phyloP scores from a whole-genome alignment of 192 early-diverging fungal genomes.

The Umbelopsis sp. region DNA sequence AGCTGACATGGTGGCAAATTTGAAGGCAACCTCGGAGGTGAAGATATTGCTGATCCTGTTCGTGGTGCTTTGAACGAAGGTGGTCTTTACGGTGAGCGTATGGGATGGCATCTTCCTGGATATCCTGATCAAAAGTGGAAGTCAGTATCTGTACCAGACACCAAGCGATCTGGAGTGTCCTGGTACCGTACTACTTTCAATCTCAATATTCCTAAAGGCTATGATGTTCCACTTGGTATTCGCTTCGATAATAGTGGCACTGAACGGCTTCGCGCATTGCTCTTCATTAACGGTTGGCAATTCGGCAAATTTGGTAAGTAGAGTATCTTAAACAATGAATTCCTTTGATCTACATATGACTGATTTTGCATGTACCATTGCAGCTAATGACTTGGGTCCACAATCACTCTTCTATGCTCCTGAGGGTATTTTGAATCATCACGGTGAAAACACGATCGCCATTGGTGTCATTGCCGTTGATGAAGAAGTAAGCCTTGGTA shows the following conservation, averaged over 20 bases:
- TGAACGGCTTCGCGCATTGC: neutral
- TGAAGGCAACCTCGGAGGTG: conserved; percentile 12
- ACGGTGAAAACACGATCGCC: neutral
- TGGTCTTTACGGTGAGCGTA: conserved; percentile 19
- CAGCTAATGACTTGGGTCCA: conserved; percentile 12
- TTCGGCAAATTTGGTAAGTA: conserved; percentile 20
- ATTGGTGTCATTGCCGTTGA: conserved; percentile 10
- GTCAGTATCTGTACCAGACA: neutral
- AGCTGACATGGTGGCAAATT: too few species aligned
- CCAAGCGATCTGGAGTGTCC: neutral
- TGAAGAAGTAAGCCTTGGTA: neutral
- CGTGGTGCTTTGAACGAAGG: conserved; percentile 21
- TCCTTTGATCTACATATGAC: too few species aligned
- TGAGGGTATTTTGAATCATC: conserved; percentile 7
- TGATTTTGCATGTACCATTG: too few species aligned
- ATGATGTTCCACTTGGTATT: conserved; percentile 17
- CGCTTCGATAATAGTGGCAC: neutral
- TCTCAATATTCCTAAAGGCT: neutral
- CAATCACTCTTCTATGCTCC: neutral
- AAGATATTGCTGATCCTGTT: conserved; percentile 11
- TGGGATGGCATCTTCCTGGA: conserved; percentile 17
- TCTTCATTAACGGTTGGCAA: conserved; percentile 23
- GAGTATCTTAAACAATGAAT: too few species aligned
- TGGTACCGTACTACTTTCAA: conserved; percentile 21
- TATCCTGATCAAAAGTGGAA: conserved; percentile 9